Evolutionary conservation across 1,284 basidiomycete species (phyloP).

Genomic region (Phlebopus sp.): DNA sequence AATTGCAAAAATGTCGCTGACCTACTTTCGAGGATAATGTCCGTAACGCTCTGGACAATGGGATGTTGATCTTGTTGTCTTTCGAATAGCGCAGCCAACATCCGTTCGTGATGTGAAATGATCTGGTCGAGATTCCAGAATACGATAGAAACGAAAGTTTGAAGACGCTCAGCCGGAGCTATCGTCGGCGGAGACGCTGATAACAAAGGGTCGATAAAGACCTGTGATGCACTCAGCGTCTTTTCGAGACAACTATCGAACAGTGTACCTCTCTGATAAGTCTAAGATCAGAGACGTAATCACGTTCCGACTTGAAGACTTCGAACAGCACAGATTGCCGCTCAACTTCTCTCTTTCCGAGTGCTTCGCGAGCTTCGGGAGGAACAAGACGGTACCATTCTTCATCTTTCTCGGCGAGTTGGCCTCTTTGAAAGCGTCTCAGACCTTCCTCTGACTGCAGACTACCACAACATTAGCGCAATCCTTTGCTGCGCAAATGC

Average conservation of each 20-base stretch:
- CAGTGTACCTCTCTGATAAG: conserved; percentile 58
- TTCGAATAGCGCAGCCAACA: conserved; percentile 65
- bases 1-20: conserved; percentile 6
- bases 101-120: conserved; percentile 56
- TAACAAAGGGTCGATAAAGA: conserved; percentile 64
- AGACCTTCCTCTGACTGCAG: conserved; percentile 65
- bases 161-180: conserved; percentile 41
- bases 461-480: conserved; percentile 28
- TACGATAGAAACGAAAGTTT: conserved; percentile 65
- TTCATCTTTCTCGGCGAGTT: conserved; percentile 58
- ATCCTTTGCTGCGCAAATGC: conserved; percentile 15
- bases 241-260: not conserved
- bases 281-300: conserved; percentile 74
- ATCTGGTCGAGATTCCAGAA: conserved; percentile 74
- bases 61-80: conserved; percentile 81
- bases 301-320: conserved; percentile 76
- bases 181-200: conserved; percentile 58
- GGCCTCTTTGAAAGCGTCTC: conserved; percentile 58
- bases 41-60: conserved; percentile 70
- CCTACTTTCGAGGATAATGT: conserved; percentile 72
- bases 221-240: conserved; percentile 36
- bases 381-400: conserved; percentile 81
- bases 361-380: conserved; percentile 56
- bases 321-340: conserved; percentile 83
- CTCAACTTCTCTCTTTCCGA: conserved; percentile 71